Evolutionary conservation across 768 basidiomycete species (phyloP).

Genomic region (Rhizopogon rudus): DNA sequence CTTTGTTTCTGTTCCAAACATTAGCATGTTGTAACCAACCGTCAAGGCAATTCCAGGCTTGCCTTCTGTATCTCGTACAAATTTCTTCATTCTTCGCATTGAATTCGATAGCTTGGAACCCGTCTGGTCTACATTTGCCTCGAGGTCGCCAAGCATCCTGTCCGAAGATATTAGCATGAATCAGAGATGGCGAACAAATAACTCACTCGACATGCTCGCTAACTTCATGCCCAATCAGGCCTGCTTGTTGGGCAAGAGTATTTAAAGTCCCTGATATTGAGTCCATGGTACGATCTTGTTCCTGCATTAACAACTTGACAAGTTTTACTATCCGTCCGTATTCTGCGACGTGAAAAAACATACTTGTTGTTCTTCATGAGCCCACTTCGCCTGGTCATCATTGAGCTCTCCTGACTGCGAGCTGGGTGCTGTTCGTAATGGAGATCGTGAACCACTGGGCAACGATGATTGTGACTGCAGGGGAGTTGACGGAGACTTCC

Average conservation of each 20-base stretch:
- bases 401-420: conserved; percentile 29
- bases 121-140: conserved; percentile 64
- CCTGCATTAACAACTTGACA: conserved; percentile 71
- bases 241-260: conserved; percentile 86
- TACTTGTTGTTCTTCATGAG: conserved; percentile 82
- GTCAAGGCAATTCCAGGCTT: conserved; percentile 10
- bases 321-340: not conserved
- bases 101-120: conserved; percentile 61
- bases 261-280: conserved; percentile 82
- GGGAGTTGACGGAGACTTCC: conserved; percentile 3
- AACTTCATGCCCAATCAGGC: conserved; percentile 92
- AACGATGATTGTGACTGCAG: conserved; percentile 16
- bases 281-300: conserved; percentile 88
- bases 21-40: not conserved
- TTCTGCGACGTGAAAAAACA: conserved; percentile 3
- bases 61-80: conserved; percentile 85
- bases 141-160: conserved; percentile 81
- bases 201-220: conserved; percentile 85
- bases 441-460: conserved; percentile 14
- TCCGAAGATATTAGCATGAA: not conserved
- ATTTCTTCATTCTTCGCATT: conserved; percentile 67
- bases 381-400: conserved; percentile 77
- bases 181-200: conserved; percentile 3
- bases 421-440: conserved; percentile 6
- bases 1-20: conserved; percentile 55